These are phyloP conservation scores for Starmerella geochares DNA, from an alignment of 805 yeast species.

Conservation along the genomic window DNA sequence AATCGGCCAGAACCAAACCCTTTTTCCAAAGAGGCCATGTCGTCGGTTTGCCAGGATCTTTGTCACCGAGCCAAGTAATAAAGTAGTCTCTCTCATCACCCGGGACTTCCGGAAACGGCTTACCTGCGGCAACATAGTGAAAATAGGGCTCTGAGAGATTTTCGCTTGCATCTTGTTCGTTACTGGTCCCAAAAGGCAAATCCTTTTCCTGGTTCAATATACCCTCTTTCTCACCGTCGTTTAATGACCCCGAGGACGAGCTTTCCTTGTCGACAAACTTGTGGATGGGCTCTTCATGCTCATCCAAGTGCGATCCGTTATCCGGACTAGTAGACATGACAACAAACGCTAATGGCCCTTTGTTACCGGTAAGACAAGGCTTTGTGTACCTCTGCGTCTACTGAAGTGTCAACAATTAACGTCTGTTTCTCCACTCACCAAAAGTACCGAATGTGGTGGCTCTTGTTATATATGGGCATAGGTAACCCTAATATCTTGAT, in stretches of 20 bases:
- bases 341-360: no score
- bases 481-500: neutral
- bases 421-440: neutral
- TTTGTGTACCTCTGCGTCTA: neutral
- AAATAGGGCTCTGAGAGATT: neutral
- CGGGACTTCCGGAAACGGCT: slow-evolving; percentile 5
- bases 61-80: slow-evolving; percentile 22
- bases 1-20: slow-evolving; percentile 28
- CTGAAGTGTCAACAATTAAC: neutral
- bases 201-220: no score
- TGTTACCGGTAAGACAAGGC: no score
- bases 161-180: no score
- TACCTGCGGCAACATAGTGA: neutral
- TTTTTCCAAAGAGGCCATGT: slow-evolving; percentile 40
- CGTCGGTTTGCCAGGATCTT: slow-evolving; percentile 46
- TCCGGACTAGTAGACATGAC: no score
- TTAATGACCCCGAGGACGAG: neutral
- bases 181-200: no score
- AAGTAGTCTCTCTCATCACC: slow-evolving; percentile 14
- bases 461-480: no score
- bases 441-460: no score
- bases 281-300: neutral
- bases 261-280: neutral
- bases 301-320: neutral
- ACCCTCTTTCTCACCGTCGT: neutral